phyloP scores from a whole-genome alignment of 768 basidiomycete genomes.

The Dacryopinax spathularia region DNA sequence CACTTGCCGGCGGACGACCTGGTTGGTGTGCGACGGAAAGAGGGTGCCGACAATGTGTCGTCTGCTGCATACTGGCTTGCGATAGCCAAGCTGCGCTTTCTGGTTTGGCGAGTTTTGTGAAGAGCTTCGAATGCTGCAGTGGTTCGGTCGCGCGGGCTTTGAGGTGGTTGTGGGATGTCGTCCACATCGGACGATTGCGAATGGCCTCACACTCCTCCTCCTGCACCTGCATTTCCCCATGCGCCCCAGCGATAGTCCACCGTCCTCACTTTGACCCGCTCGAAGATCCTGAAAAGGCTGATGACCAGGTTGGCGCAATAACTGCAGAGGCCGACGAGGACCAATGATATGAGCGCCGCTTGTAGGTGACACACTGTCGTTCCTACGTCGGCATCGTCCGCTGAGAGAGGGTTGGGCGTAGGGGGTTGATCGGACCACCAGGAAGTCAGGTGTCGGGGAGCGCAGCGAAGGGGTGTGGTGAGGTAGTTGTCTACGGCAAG shows the following conservation, averaged over 20 bases:
- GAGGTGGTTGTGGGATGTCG: too few relatives aligned
- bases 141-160: too few relatives aligned
- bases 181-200: too few relatives aligned
- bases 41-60: too few relatives aligned
- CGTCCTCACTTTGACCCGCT: conserved; percentile 51
- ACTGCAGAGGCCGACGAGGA: conserved; percentile 60
- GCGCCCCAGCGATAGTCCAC: neutral
- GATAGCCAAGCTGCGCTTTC: too few relatives aligned
- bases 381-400: conserved; percentile 31
- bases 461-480: conserved; percentile 70
- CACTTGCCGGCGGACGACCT: too few relatives aligned
- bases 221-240: neutral
- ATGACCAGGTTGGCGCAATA: conserved; percentile 79
- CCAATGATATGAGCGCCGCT: conserved; percentile 60
- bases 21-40: too few relatives aligned
- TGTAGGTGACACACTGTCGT: conserved; percentile 59
- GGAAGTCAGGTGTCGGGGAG: conserved; percentile 38
- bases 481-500: conserved; percentile 87
- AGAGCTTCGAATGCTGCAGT: too few relatives aligned
- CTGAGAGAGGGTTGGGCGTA: conserved; percentile 25
- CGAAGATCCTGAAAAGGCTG: conserved; percentile 72
- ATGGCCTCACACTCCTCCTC: too few relatives aligned
- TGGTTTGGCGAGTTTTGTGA: too few relatives aligned
- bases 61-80: too few relatives aligned
- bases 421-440: conserved; percentile 67